Evolutionary conservation across 1,139 yeast genomes (phyloP), one percentile per base, ranked within the genome.

Genomic region (Yamadazyma songkhlaensis): DNA sequence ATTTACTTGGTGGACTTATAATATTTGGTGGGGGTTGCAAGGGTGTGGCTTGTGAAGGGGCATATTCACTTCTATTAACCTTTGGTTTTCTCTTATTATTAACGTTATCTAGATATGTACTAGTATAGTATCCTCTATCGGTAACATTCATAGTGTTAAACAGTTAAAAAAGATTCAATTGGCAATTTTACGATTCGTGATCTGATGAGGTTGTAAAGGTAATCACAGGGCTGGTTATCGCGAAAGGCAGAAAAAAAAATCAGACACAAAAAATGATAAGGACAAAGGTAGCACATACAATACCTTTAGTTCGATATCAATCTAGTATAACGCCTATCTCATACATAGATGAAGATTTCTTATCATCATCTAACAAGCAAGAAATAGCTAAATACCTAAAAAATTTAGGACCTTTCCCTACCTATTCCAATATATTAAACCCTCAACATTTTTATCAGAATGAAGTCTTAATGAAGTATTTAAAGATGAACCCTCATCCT

Each of bases 371-470:
- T 25, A 60, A 62, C 44, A 59, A 62, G 35, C 60, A 64, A 41
- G 66, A 67, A 36, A 64, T 70, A n/a, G 72, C 74, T 7, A 55
- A 63, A 35, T 68, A 67, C 39, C 50, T 70, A 37, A 48, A 58
- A 34, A 64, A 69, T 40, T 51, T 71, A 30, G 74, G 74, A 3
- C 74, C 76, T 3, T 71, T 61, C 44, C 76, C 77, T 3, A 54
- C 67, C 4, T 67, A 67, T 42, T 67, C 74, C 38, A 64, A 56
- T 42, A 69, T 72, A 33, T 49, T 77, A 31, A 77, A 74, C 41
- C 75, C 77, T 9, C 88, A 81, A 52, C 97, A 90, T 55, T 92
- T 85, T 58, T 89, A 85, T 57, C 97, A 90, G 52, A 89, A 89
- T 55, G 79, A 84, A 20, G 74, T 87, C 7, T 65, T 90, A 40